Evolutionary conservation across 495 filamentous ascomycete species (phyloP).

Genomic region (Emericellopsis terricola): DNA sequence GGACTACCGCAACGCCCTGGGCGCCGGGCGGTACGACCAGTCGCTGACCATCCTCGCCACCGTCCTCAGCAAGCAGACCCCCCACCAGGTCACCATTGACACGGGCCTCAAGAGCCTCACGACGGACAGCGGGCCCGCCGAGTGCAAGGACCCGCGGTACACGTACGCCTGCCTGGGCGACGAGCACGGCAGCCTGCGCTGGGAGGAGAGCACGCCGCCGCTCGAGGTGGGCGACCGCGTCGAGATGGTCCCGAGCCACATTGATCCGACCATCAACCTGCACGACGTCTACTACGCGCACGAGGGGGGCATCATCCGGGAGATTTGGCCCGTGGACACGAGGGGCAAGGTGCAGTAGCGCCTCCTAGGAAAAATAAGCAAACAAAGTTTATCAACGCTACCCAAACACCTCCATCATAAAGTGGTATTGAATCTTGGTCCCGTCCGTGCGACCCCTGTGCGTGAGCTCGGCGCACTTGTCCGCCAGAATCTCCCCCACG

Average conservation of each 20-base stretch:
- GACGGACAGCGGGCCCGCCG: conserved; percentile 4
- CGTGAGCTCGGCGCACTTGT: no score
- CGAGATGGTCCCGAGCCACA: conserved; percentile 7
- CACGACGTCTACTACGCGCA: conserved; percentile 6
- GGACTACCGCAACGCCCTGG: conserved; percentile 15
- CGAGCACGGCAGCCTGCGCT: conserved; percentile 5
- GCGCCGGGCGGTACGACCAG: conserved; percentile 9
- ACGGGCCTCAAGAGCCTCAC: conserved; percentile 5
- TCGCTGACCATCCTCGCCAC: conserved; percentile 9
- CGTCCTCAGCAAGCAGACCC: conserved; percentile 3
- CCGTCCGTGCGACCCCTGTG: no score
- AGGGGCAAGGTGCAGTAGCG: conserved; percentile 7
- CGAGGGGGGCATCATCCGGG: conserved; percentile 4
- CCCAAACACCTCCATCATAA: no score
- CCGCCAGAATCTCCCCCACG: no score
- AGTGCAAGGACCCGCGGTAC: conserved; percentile 2
- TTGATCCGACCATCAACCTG: conserved; percentile 7
- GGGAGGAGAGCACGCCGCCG: conserved; percentile 1
- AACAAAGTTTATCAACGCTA: no score
- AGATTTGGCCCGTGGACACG: conserved; percentile 7
- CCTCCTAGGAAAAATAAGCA: conserved; percentile 1
- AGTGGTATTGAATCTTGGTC: no score
- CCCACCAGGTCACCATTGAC: conserved; percentile 3
- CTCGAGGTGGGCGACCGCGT: conserved; percentile 3
- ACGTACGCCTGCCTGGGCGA: conserved; percentile 1